Base-by-base conservation (phyloP, 108 stramenopile species). In the Nitzschia inconspicua region DNA sequence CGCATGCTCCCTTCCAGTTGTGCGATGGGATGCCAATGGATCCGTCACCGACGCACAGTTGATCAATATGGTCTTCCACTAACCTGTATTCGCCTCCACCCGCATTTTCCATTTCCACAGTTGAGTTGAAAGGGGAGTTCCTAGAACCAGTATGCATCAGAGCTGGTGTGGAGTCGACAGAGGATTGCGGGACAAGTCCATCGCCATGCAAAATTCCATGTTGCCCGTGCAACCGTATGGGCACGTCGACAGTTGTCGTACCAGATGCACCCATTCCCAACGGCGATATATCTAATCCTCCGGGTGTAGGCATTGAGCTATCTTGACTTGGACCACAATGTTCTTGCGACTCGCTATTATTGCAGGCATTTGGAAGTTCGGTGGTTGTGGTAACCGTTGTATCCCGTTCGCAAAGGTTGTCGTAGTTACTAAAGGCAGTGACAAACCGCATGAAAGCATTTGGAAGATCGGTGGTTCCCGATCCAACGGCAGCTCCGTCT, bases 391-490 rank as follows among this genome's bases (percentile, higher is more conserved):
- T 7, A 3, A 16, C 57, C 19, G 47, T 50, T 8, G 60, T 34
- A 40, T 49, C 56, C 3, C 54, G 20, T 16, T 13, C 24, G 41
- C 42, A 44, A 24, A 46, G 23, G 36, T 80, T 77, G 46, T 86
- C 87, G 62, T 93, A 93, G 67, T 93, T 93, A 52, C 78, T 80
- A 27, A 93, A 43, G 3, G 88, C 84, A 16, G 77, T 75, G 0
- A 93, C 50, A 1, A 88, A 67, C 14, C 69, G 65, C 22, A 74
- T 63, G 11, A 84, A 70, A 22, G 70, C 68, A 7, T 56, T 32
- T 14, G 61, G 54, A 9, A 51, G 58, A 10, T 29, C 35, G 2
- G 54, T 26, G 14, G 18, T 10, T 26, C 37, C 43, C 19, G 14
- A 14, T 22, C 31, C 50, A 24, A 27, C 39, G 10, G 14, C 37